Percentiles rank a stretch among this genome's conserved stretches.
Evolutionary conservation across 2,329 filamentous ascomycete species (phyloP).

Genomic region (Phialocephala sp.): DNA sequence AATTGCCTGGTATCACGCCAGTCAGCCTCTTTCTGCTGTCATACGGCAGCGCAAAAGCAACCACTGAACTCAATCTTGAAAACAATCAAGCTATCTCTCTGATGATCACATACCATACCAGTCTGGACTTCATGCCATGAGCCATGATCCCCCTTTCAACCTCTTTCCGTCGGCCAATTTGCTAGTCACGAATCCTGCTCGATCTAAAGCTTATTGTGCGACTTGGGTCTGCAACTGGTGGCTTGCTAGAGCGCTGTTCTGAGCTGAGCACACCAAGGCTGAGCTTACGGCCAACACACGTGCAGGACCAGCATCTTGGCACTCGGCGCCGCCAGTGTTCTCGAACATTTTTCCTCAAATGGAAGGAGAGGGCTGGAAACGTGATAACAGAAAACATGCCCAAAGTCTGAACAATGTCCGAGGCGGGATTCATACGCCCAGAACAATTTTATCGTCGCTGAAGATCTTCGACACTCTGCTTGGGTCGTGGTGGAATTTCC

Average conservation of each 20-base stretch:
- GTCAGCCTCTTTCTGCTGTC: background rate
- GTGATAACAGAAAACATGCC: background rate
- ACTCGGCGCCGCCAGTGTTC: background rate
- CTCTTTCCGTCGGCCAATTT: background rate
- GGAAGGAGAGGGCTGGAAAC: background rate
- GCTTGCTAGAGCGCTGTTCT: background rate
- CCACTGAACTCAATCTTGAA: background rate
- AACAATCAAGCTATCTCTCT: too few relatives aligned
- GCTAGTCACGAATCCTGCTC: background rate
- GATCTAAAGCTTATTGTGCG: background rate
- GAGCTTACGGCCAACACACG: constrained; percentile 4
- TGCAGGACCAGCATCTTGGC: constrained; percentile 10
- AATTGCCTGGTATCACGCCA: constrained; percentile 2
- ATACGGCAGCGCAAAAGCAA: background rate
- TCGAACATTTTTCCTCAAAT: constrained; percentile 14
- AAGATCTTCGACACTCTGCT: background rate
- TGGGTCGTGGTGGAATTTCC: background rate
- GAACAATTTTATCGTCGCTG: background rate
- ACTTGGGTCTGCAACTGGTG: background rate
- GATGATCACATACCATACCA: background rate
- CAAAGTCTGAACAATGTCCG: background rate
- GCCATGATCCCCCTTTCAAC: background rate
- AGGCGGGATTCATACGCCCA: background rate
- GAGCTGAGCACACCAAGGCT: constrained; percentile 1
- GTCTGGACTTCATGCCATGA: background rate